phyloP scores from a whole-genome alignment of 768 basidiomycete species.

The Podaxis carcinomalis region DNA sequence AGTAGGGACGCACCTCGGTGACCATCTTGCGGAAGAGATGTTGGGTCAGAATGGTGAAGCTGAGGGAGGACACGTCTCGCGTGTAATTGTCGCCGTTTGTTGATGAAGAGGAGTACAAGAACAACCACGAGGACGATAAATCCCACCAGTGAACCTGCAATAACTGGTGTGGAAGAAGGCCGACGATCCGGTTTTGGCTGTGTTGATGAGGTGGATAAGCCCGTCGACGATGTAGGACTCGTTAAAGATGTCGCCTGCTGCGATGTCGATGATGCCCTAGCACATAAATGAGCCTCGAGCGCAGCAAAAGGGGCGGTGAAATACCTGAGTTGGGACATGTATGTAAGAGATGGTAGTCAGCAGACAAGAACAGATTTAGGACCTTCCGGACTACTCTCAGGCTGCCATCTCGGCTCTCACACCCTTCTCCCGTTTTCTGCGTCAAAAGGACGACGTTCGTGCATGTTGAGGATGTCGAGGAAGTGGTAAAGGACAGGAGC shows the following conservation, averaged over 20 bases:
- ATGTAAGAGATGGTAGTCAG: conserved; percentile 11
- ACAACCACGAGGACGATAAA: not conserved
- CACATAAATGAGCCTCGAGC: no score
- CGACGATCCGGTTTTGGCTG: not conserved
- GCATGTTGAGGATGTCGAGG: not conserved
- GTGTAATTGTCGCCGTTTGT: not conserved
- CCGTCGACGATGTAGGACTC: not conserved
- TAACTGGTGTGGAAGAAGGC: conserved; percentile 1
- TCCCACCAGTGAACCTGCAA: conserved; percentile 4
- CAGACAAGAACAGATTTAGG: conserved; percentile 11
- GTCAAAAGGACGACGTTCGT: not conserved
- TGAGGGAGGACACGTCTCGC: not conserved
- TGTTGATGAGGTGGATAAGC: not conserved
- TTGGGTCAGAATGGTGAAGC: not conserved
- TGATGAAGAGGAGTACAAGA: not conserved
- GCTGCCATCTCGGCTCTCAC: conserved; percentile 6
- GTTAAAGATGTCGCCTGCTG: not conserved
- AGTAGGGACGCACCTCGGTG: not conserved
- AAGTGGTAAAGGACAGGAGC: not conserved
- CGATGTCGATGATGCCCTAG: not conserved
- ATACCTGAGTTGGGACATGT: conserved; percentile 5
- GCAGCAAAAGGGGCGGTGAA: not conserved
- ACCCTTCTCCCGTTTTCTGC: not conserved
- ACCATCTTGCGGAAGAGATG: not conserved
- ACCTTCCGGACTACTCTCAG: not conserved